Evolutionary conservation across 306 rosid species (phyloP), one percentile per base, ranked within the genome.

Genomic region (Cicer pinnatifidum): DNA sequence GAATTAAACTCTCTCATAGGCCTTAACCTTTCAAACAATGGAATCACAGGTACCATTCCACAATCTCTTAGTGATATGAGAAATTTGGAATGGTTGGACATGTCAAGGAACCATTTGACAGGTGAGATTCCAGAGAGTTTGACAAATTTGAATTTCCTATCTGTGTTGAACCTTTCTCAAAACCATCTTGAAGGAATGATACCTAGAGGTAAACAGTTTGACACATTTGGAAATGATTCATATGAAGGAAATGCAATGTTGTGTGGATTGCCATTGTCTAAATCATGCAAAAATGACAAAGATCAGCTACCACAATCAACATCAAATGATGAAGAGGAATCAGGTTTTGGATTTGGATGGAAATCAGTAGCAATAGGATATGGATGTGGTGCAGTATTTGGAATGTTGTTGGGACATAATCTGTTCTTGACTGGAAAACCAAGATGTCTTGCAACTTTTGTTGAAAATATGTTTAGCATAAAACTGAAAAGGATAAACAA

Each of bases 201-300:
- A 35, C 89, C 87, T 6, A 58, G 4, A 4, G 81, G 89, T 5
- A 11, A 12, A 20, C 87, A 86, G 5, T 86, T 86, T 23, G 6
- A 72, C 10, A 81, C 87, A 40, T 83, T 81, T 60, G 45, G 1
- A 7, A 75, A 33, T 1, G 64, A 6, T 9, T 86, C 87, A 0
- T 86, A 75, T 4, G 9, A 5, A 1, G 85, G 84, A 7, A 81
- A 86, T 39, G 7, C 6, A 0, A 65, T 53, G 33, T 67, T 86
- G 1, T 83, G 82, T 28, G 87, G 85, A 35, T 13, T 23, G 3
- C 85, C 84, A 0, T 41, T 83, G 47, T 67, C 74, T 7, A 50
- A 46, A 43, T 48, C 54, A 9, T 83, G 82, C 73, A 45, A 7
- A 0, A 8, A 8, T 3, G 53, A 51, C 13, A 51, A 60, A 13